phyloP scores from a whole-genome alignment of 139 green algal genomes.

The Nannochloris sp. region DNA sequence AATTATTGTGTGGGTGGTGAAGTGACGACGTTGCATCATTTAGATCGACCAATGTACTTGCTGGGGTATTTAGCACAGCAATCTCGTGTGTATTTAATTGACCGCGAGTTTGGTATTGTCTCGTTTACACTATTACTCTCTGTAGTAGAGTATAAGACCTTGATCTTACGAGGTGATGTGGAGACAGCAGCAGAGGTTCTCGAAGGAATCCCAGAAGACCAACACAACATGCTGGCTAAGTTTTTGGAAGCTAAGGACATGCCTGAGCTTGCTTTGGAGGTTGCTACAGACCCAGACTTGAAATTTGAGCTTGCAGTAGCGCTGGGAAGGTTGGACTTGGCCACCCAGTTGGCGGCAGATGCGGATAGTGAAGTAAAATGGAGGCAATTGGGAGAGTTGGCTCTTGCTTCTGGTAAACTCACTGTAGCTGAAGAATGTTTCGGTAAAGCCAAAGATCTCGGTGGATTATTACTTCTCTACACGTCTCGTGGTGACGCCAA shows the following conservation, averaged over 20 bases:
- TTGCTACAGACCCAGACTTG: constrained; percentile 92
- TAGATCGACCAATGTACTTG: constrained; percentile 96
- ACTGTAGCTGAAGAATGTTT: constrained; percentile 66
- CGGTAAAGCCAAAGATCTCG: constrained; percentile 65
- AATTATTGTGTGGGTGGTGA: constrained; percentile 97
- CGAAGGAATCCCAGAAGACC: constrained; percentile 43
- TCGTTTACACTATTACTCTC: constrained; percentile 89
- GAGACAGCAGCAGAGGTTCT: constrained; percentile 59
- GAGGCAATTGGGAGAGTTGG: constrained; percentile 90
- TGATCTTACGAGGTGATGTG: constrained; percentile 71
- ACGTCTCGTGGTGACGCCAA: constrained; percentile 25
- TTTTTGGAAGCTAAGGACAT: constrained; percentile 91
- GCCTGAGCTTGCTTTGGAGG: constrained; percentile 70
- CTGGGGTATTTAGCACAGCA: constrained; percentile 92
- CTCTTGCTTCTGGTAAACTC: constrained; percentile 59
- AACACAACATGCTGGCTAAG: constrained; percentile 77
- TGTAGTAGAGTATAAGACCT: constrained; percentile 96
- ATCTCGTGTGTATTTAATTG: constrained; percentile 88
- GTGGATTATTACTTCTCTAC: constrained; percentile 81
- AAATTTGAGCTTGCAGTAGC: constrained; percentile 83
- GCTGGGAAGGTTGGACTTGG: constrained; percentile 77
- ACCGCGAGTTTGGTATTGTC: constrained; percentile 74
- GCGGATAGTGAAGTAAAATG: constrained; percentile 79
- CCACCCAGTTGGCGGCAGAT: constrained; percentile 64
- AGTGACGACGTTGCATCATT: constrained; percentile 92